A percentile compares a stretch with the other conserved stretches of the same genome.
Conservation (phyloP, 164 flowering plant genomes). For the Dillenia turbinata region DNA sequence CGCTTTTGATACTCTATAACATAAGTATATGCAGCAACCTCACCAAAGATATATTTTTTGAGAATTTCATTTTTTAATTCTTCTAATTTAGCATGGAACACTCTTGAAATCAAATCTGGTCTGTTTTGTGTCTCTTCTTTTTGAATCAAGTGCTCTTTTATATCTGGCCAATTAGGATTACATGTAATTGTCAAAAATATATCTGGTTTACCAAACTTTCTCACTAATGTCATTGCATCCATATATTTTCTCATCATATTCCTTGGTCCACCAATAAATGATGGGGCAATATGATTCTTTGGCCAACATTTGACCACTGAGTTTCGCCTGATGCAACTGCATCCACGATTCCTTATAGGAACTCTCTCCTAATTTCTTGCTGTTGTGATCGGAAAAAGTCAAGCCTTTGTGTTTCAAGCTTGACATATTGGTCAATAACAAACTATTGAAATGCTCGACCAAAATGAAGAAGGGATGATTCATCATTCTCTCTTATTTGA, state of each 20-base stretch:
- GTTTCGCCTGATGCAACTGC: too few species aligned
- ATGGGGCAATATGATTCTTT: constrained; percentile 4
- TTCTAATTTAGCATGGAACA: constrained; percentile 2
- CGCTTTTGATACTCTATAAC: constrained; percentile 20
- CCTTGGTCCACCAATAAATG: constrained; percentile 14
- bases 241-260: constrained; percentile 8
- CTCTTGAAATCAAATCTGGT: constrained; percentile 4
- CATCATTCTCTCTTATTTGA: too few species aligned
- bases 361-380: too few species aligned
- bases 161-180: constrained; percentile 9
- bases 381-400: too few species aligned
- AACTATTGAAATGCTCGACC: too few species aligned
- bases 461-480: too few species aligned
- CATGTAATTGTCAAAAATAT: too few species aligned
- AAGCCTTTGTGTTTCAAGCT: too few species aligned
- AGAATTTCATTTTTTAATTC: constrained; percentile 7
- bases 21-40: constrained; percentile 9
- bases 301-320: too few species aligned
- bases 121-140: constrained; percentile 4
- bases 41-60: constrained; percentile 4
- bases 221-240: constrained; percentile 23
- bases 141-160: not conserved
- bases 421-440: too few species aligned
- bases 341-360: too few species aligned
- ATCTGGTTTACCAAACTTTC: too few species aligned